These are phyloP conservation scores for Aspergillus oerlinghausenensis DNA, from an alignment of 2,329 filamentous ascomycete species.

Conservation along the genomic window DNA sequence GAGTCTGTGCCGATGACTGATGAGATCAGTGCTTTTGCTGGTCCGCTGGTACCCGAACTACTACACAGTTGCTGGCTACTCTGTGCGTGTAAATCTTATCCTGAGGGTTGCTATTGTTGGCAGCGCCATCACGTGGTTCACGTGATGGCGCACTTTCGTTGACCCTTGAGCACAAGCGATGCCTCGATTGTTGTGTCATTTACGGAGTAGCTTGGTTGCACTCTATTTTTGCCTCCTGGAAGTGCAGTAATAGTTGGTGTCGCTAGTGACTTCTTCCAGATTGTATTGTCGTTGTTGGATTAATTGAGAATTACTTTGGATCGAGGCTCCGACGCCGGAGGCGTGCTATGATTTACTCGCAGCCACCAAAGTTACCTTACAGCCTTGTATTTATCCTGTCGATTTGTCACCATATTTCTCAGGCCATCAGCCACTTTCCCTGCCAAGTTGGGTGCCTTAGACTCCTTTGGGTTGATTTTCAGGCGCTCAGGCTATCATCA, in stretches of 20 bases:
- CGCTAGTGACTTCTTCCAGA: not conserved
- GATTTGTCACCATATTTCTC: not conserved
- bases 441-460: conserved; percentile 15
- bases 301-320: not conserved
- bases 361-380: not conserved
- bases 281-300: not conserved
- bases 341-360: not conserved
- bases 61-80: not conserved
- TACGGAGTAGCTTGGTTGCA: not conserved
- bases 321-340: not conserved
- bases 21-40: conserved; percentile 8
- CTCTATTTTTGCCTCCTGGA: not conserved
- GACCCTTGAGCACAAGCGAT: not conserved
- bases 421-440: conserved; percentile 1
- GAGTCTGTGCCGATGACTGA: not conserved
- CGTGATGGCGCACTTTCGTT: not conserved
- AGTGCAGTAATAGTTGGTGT: not conserved
- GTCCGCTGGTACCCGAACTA: conserved; percentile 5
- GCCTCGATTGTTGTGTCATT: not conserved
- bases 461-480: conserved; percentile 2
- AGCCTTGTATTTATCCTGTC: not conserved
- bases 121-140: not conserved
- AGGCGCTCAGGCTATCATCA: conserved; percentile 18
- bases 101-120: not conserved
- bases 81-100: not conserved